Percentiles rank a stretch among this genome's conserved stretches.
Evolutionary conservation across 805 yeast species (phyloP).

Genomic region (Candida koratica): DNA sequence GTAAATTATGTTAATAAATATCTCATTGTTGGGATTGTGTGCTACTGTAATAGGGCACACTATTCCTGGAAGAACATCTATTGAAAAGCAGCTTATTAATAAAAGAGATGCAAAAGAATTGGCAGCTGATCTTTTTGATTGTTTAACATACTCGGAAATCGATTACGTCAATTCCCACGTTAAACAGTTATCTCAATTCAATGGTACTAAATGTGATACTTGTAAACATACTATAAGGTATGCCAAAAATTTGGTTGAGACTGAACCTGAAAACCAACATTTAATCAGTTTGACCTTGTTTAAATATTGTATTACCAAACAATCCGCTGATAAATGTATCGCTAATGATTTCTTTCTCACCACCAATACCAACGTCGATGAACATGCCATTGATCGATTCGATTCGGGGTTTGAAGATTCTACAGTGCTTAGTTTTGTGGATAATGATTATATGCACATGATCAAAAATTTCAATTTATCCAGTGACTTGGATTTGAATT

Average conservation of each 20-base stretch:
- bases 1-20: conserved; percentile 1
- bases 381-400: conserved; percentile 14
- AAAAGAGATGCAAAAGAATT: conserved; percentile 18
- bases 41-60: conserved; percentile 10
- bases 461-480: conserved; percentile 33
- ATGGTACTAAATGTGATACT: conserved; percentile 32
- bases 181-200: conserved; percentile 24
- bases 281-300: conserved; percentile 34
- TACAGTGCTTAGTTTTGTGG: conserved; percentile 30
- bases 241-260: conserved; percentile 24
- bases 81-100: conserved; percentile 12
- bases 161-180: conserved; percentile 30
- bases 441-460: conserved; percentile 38
- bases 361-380: conserved; percentile 24
- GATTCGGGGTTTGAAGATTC: conserved; percentile 24
- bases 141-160: conserved; percentile 22
- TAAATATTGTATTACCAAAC: conserved; percentile 30
- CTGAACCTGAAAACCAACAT: conserved; percentile 31
- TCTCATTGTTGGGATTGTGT: neutral
- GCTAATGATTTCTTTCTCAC: conserved; percentile 36
- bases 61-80: conserved; percentile 13
- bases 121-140: conserved; percentile 24
- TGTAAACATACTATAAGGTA: conserved; percentile 35
- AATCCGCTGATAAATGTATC: conserved; percentile 30
- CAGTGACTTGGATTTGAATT: conserved; percentile 36